Evolutionary conservation across 2,329 filamentous ascomycete genomes (phyloP).

Genomic region (Capronia americana): DNA sequence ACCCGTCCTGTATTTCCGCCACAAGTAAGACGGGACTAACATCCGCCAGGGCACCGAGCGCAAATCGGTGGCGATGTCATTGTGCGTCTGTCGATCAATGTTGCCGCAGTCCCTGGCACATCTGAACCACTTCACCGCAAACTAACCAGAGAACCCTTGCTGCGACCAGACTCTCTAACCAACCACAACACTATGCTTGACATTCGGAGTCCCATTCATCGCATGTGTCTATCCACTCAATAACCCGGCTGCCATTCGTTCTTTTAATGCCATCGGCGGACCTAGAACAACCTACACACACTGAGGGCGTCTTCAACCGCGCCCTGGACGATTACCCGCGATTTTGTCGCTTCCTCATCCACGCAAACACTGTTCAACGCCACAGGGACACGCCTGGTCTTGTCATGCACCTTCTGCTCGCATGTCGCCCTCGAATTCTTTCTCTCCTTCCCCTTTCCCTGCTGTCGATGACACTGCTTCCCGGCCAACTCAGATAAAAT

Average conservation of each 20-base stretch:
- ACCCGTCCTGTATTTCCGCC: too few species aligned
- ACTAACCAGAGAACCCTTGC: slow-evolving; percentile 1
- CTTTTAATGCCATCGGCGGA: slow-evolving; percentile 9
- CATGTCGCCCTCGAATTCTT: slow-evolving; percentile 33
- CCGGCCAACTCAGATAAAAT: slow-evolving; percentile 44
- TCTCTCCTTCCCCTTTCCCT: slow-evolving; percentile 25
- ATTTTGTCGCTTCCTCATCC: slow-evolving; percentile 6
- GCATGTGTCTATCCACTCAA: slow-evolving; percentile 4
- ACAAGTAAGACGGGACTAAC: slow-evolving; percentile 4
- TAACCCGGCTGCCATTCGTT: slow-evolving; percentile 4
- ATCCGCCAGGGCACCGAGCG: neutral
- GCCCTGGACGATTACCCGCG: neutral
- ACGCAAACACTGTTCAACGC: slow-evolving; percentile 15
- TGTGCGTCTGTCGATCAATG: slow-evolving; percentile 8
- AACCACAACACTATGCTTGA: slow-evolving; percentile 9
- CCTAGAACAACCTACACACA: slow-evolving; percentile 11
- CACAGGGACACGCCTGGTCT: slow-evolving; percentile 7
- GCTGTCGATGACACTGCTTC: slow-evolving; percentile 16
- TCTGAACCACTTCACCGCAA: neutral
- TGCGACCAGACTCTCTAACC: slow-evolving; percentile 3
- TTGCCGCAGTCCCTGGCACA: neutral
- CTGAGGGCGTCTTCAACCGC: slow-evolving; percentile 1
- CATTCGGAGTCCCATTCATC: slow-evolving; percentile 9
- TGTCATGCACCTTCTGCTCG: slow-evolving; percentile 12
- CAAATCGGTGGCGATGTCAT: slow-evolving; percentile 16